Evolutionary conservation across 2,329 filamentous ascomycete genomes (phyloP).

Genomic region (Mycosphaerella sp.): DNA sequence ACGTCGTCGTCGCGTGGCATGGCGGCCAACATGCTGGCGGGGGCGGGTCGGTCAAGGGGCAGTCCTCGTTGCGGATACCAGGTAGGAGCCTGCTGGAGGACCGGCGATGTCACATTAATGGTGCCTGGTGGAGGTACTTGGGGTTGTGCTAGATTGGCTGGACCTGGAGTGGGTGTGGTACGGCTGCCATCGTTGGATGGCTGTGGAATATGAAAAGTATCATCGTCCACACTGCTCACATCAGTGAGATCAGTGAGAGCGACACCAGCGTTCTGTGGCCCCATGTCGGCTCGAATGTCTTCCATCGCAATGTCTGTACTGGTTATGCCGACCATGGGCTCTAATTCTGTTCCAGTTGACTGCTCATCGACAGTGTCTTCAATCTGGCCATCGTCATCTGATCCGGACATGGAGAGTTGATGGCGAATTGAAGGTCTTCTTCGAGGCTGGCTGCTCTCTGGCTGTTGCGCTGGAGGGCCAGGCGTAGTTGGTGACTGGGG

Average conservation of each 20-base stretch:
- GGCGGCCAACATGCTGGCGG: slow-evolving; percentile 68
- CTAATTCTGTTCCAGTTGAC: slow-evolving; percentile 65
- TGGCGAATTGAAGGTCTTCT: slow-evolving; percentile 82
- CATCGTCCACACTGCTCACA: slow-evolving; percentile 75
- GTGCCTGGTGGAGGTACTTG: slow-evolving; percentile 52
- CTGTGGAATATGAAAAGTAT: slow-evolving; percentile 92
- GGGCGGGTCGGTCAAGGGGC: slow-evolving; percentile 27
- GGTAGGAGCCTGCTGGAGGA: slow-evolving; percentile 54
- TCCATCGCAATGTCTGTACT: slow-evolving; percentile 71
- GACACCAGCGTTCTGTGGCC: slow-evolving; percentile 60
- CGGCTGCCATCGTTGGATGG: slow-evolving; percentile 79
- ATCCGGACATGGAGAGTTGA: slow-evolving; percentile 77
- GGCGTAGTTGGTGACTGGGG: slow-evolving; percentile 88
- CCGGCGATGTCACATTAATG: slow-evolving; percentile 67
- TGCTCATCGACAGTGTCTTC: slow-evolving; percentile 79
- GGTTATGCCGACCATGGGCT: slow-evolving; percentile 73
- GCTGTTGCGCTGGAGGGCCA: slow-evolving; percentile 56
- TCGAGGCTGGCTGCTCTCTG: slow-evolving; percentile 49
- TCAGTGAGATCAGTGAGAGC: slow-evolving; percentile 65
- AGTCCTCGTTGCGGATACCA: slow-evolving; percentile 28
- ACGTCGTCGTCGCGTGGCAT: slow-evolving; percentile 98
- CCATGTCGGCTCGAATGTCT: slow-evolving; percentile 78
- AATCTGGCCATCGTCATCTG: slow-evolving; percentile 76
- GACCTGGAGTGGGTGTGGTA: slow-evolving; percentile 55
- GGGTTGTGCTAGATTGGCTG: slow-evolving; percentile 27